Evolutionary conservation across 306 rosid genomes (phyloP), one percentile per base, ranked within the genome.

Genomic region (Astragalus membranaceus): DNA sequence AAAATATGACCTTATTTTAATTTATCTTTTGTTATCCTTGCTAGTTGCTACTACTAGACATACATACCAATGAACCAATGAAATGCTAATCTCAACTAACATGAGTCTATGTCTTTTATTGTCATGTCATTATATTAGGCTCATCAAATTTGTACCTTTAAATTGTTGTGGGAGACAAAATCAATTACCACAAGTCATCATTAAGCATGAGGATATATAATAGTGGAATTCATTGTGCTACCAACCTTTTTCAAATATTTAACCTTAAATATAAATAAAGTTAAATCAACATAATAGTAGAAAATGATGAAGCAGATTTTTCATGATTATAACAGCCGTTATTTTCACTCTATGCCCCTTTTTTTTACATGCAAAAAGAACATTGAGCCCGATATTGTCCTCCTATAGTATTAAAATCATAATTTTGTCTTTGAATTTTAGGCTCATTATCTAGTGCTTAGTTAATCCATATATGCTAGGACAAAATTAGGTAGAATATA

Each of bases 161-260:
- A 72, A 41, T 69, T 57, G 66, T 76, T 72, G 84, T 75, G 86
- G 90, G 79, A 53, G 76, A 78, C 88, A 86, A 76, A 75, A 80
- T 83, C 81, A 83, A 78, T 78, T 53, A 76, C 73, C 78, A 61
- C 67, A 80, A 74, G 76, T 55, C 79, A 87, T 87, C 82, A 81
- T 87, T 68, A 87, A 78, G 91, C 88, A 79, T 84, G 91, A 69
- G 76, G 60, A 37, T 79, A 63, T 79, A 63, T 13, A 70, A 70
- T 67, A 81, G 80, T 64, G 72, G 54, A 58, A 51, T 51, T 20
- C 51, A 73, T 49, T 11, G 80, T 70, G 68, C 76, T 75, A 39
- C 76, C 75, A 10, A 66, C 4, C 76, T 50, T 53, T 53, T 77
- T 49, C 48, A 32, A n/a, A 51, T 5, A 29, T 36, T 10, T 70